These are phyloP conservation scores for Pluteus cervinus DNA, from an alignment of 768 basidiomycete species.

Conservation along the genomic window DNA sequence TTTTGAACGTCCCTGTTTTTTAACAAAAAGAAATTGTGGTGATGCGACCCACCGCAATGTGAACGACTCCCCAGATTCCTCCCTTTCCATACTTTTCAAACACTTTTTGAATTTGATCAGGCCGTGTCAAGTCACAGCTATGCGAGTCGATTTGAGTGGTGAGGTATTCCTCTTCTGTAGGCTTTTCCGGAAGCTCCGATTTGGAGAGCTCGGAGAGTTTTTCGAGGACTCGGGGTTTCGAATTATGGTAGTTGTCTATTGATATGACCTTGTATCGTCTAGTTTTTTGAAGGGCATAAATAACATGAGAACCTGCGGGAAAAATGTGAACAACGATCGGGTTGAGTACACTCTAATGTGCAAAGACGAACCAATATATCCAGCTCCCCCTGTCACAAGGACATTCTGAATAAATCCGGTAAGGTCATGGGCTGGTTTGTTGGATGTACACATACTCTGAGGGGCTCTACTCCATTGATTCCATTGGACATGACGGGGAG, in stretches of 20 bases:
- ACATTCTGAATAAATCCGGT: slow-evolving; percentile 44
- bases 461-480: too few relatives aligned
- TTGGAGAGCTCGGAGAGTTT: slow-evolving; percentile 79
- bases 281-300: slow-evolving; percentile 80
- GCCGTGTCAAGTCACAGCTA: slow-evolving; percentile 68
- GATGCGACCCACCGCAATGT: slow-evolving; percentile 89
- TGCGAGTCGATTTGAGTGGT: slow-evolving; percentile 68
- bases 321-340: slow-evolving; percentile 12
- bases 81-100: slow-evolving; percentile 84
- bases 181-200: slow-evolving; percentile 58
- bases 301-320: slow-evolving; percentile 90
- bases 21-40: background rate
- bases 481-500: slow-evolving; percentile 8
- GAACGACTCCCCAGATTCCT: slow-evolving; percentile 94
- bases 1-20: slow-evolving; percentile 1
- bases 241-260: slow-evolving; percentile 94
- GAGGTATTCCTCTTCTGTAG: slow-evolving; percentile 63
- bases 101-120: slow-evolving; percentile 65
- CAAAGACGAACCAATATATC: slow-evolving; percentile 70
- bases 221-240: slow-evolving; percentile 65
- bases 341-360: slow-evolving; percentile 1
- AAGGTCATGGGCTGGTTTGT: background rate
- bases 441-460: slow-evolving; percentile 5
- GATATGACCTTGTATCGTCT: slow-evolving; percentile 89
- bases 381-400: slow-evolving; percentile 64